Evolutionary conservation across 768 basidiomycete genomes (phyloP).

Genomic region (Symmetrospora coprosmae): DNA sequence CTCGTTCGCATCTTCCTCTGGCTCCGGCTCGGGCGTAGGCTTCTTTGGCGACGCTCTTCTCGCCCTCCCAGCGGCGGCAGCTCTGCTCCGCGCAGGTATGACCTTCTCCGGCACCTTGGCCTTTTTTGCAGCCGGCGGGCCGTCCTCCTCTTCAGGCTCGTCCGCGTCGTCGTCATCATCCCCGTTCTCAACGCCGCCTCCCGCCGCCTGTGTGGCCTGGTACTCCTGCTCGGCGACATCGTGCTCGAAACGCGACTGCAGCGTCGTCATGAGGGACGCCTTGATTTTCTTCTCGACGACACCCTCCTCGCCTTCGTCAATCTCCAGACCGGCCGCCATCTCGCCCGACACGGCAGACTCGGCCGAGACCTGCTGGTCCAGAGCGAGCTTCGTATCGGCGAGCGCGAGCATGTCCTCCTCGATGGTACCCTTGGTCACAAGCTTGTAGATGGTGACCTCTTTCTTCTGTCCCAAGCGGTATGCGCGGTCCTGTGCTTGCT

Average conservation of each 20-base stretch:
- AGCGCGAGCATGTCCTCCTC: constrained; percentile 91
- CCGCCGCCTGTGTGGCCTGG: not conserved
- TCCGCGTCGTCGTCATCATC: not conserved
- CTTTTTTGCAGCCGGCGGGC: too few relatives aligned
- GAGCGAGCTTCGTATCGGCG: constrained; percentile 73
- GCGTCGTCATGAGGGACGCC: constrained; percentile 65
- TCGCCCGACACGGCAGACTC: constrained; percentile 9
- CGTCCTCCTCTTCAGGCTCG: too few relatives aligned
- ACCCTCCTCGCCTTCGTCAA: constrained; percentile 44
- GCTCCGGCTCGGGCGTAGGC: too few relatives aligned
- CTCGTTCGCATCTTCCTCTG: not conserved
- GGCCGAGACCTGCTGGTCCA: constrained; percentile 67
- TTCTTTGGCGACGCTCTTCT: too few relatives aligned
- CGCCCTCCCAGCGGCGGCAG: too few relatives aligned
- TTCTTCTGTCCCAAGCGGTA: constrained; percentile 92
- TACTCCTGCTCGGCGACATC: constrained; percentile 38
- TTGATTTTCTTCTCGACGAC: constrained; percentile 68
- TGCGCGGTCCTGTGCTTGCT: constrained; percentile 91
- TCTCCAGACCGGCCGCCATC: constrained; percentile 37
- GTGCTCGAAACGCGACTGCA: constrained; percentile 66
- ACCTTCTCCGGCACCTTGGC: too few relatives aligned
- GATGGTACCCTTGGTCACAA: constrained; percentile 79
- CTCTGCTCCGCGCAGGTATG: not conserved
- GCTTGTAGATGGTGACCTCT: constrained; percentile 84
- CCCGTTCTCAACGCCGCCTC: not conserved